phyloP scores from a whole-genome alignment of 441 rosid species.

The Dalechampia spathulata region DNA sequence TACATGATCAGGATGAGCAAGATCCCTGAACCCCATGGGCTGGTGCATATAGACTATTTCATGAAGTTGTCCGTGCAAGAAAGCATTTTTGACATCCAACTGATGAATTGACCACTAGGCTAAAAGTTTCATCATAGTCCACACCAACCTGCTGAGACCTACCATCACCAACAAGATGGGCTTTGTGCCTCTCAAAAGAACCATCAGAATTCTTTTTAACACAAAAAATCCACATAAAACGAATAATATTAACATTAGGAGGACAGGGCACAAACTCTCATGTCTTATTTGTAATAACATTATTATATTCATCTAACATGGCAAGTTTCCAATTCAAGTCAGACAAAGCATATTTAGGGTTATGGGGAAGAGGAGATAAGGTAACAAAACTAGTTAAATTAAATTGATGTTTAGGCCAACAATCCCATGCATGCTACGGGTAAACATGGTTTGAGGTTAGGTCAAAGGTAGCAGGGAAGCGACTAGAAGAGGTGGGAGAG shows the following conservation, averaged over 20 bases:
- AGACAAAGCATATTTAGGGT: neutral
- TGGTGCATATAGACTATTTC: too few relatives aligned
- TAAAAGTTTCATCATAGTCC: neutral
- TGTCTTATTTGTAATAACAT: neutral
- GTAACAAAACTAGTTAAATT: too few relatives aligned
- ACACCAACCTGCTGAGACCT: neutral
- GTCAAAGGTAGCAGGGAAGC: too few relatives aligned
- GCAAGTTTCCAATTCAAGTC: slow-evolving; percentile 1
- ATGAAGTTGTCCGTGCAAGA: too few relatives aligned
- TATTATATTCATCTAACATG: neutral
- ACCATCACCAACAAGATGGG: slow-evolving; percentile 1
- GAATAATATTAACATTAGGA: neutral
- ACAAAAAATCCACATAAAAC: neutral
- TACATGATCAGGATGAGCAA: too few relatives aligned
- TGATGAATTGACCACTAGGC: neutral
- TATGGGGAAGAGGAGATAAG: too few relatives aligned
- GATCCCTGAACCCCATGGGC: too few relatives aligned
- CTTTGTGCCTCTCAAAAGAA: slow-evolving; percentile 4
- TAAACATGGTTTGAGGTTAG: too few relatives aligned
- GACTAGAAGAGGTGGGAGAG: too few relatives aligned
- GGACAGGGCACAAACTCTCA: neutral
- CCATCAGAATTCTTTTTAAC: neutral
- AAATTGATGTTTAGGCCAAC: too few relatives aligned
- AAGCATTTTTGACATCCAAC: too few relatives aligned
- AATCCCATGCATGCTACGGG: too few relatives aligned